These are phyloP conservation scores for Rauvolfia tetraphylla DNA, from an alignment of 257 asterid species.

Conservation along the genomic window DNA sequence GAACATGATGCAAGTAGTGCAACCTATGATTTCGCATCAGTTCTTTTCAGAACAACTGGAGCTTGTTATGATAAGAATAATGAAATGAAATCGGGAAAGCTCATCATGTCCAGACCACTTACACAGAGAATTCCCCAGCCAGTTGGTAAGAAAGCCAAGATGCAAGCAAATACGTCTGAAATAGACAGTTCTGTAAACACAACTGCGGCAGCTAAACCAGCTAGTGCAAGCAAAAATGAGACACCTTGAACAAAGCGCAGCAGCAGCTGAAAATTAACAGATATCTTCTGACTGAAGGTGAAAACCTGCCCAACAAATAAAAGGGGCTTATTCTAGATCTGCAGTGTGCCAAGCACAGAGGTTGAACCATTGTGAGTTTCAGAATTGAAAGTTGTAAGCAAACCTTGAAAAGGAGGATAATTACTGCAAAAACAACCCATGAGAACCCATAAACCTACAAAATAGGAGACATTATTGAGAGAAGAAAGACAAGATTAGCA, in stretches of 20 bases:
- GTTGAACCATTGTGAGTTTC: neutral
- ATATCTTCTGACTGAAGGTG: constrained; percentile 94
- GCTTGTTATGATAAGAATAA: neutral
- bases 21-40: neutral
- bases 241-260: constrained; percentile 90
- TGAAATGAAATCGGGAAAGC: neutral
- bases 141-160: constrained; percentile 94
- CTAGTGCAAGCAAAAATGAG: constrained; percentile 69
- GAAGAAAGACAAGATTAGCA: neutral
- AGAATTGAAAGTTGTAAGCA: constrained; percentile 10
- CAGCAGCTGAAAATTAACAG: constrained; percentile 93
- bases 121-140: constrained; percentile 99
- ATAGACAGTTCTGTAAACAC: constrained; percentile 54
- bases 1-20: neutral
- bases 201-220: constrained; percentile 73
- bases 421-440: constrained; percentile 81
- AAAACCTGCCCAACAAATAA: constrained; percentile 60
- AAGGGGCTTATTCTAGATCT: neutral
- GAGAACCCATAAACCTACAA: constrained; percentile 82
- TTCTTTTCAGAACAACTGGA: neutral
- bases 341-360: neutral
- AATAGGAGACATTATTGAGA: neutral
- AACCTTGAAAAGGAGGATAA: constrained; percentile 91
- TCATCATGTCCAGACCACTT: constrained; percentile 24
- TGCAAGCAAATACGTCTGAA: constrained; percentile 72